These are phyloP conservation scores for Suillus subluteus DNA, from an alignment of 768 basidiomycete genomes.

Conservation along the genomic window DNA sequence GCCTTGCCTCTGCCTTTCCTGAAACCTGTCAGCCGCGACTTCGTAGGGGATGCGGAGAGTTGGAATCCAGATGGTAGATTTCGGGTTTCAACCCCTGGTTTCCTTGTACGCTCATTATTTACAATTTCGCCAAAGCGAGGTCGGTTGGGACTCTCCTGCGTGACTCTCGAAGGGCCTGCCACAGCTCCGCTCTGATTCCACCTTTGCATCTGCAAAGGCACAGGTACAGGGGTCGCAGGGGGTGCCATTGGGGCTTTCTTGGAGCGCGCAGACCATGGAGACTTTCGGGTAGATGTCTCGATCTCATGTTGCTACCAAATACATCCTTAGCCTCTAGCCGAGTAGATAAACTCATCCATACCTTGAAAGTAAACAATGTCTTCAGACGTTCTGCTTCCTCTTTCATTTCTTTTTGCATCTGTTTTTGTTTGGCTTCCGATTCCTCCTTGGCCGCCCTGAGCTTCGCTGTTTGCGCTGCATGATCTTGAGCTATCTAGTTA, in stretches of 20 bases:
- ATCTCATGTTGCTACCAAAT: conserved; percentile 65
- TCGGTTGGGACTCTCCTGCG: conserved; percentile 43
- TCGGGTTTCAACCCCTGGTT: conserved; percentile 19
- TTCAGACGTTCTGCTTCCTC: conserved; percentile 71
- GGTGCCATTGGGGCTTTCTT: conserved; percentile 41
- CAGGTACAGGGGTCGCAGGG: conserved; percentile 43
- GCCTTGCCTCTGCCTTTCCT: conserved; percentile 24
- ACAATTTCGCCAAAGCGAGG: conserved; percentile 37
- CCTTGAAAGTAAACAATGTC: conserved; percentile 73
- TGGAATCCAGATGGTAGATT: conserved; percentile 33
- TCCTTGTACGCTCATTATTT: conserved; percentile 28
- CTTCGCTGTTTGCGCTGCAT: conserved; percentile 57
- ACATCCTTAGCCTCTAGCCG: conserved; percentile 17
- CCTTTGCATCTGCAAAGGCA: conserved; percentile 43
- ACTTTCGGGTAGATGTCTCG: conserved; percentile 57
- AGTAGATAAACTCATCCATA: conserved; percentile 33
- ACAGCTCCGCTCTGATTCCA: conserved; percentile 33
- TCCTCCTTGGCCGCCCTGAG: conserved; percentile 65
- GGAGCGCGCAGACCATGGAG: conserved; percentile 47
- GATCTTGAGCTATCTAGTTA: conserved; percentile 58
- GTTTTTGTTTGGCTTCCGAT: conserved; percentile 55
- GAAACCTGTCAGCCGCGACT: neutral
- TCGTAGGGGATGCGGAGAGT: conserved; percentile 22
- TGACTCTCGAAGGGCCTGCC: conserved; percentile 31
- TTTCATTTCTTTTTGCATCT: conserved; percentile 63